Base-by-base conservation (phyloP, 108 stramenopile genomes). In the Schizochytrium sp. region DNA sequence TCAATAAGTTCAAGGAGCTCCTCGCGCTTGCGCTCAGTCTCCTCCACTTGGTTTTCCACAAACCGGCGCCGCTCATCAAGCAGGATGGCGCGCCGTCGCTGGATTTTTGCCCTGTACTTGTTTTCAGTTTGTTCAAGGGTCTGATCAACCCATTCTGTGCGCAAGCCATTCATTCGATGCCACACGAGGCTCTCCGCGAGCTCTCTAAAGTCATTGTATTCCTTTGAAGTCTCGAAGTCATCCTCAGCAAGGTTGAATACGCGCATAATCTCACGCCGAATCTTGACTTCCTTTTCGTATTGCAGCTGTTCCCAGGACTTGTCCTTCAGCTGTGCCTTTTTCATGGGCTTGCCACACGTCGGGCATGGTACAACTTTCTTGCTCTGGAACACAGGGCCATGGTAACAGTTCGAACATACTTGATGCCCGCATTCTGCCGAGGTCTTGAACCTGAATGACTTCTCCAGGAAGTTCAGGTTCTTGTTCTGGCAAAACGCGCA, bases 381-480 rank as follows among this genome's bases (percentile, higher is more conserved):
- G 76, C 53, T 55, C 76, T 83, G 47, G 28, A 83, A 83, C 15
- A 83, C 76, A 53, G 53, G 50, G 0, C 53, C 53, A 55, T 83
- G 5, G 53, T 83, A 83, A 53, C 76, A 83, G 47, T 42, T 49
- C 0, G 76, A 83, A 53, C 76, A 83, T 13, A 83, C 53, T 2
- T 83, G 76, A 53, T 83, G 76, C 28, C 76, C 76, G 53, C 76
- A 83, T 53, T 83, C 76, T 10, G 50, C 53, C 15, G 76, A 49
- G 47, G 76, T 83, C 76, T 55, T 49, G 53, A 83, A 83, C 3
- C 55, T 83, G 76, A 83, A 83, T 53, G 76, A 83, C 28, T 17
- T 83, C 53, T 83, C 76, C 47, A 83, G 3, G 28, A 83, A 83
- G 76, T 83, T 83, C 50, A 83, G 13, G 76, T 83, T 83, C 47